phyloP scores from a whole-genome alignment of 805 yeast species.

The Candida qinlingensis region DNA sequence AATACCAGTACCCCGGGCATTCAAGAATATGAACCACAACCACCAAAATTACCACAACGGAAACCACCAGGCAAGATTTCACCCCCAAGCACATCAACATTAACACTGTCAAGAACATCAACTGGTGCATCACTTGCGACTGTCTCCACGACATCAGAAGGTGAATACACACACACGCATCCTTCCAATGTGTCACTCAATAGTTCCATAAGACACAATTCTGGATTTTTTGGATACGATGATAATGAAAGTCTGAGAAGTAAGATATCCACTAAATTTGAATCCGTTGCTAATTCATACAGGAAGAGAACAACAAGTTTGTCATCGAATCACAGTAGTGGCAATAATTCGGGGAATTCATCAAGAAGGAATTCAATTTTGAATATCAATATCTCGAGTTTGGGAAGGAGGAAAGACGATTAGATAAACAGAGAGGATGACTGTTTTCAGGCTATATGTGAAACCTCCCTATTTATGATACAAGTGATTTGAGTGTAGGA shows the following conservation, averaged over 20 bases:
- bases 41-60: conserved; percentile 2
- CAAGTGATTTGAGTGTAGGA: too few species aligned
- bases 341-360: not conserved
- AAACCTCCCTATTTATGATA: too few species aligned
- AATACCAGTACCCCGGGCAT: not conserved
- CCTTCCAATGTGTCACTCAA: not conserved
- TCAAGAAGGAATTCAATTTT: conserved; percentile 15
- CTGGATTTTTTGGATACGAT: not conserved
- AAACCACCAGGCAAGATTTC: conserved; percentile 10
- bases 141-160: conserved; percentile 7
- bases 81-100: conserved; percentile 1
- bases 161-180: not conserved
- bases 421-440: not conserved
- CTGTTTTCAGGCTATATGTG: too few species aligned
- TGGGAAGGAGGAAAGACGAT: conserved; percentile 16
- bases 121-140: conserved; percentile 4
- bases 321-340: not conserved
- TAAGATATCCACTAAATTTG: conserved; percentile 4
- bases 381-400: conserved; percentile 21
- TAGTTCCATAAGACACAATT: not conserved
- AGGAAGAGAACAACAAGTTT: conserved; percentile 1
- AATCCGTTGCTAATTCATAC: conserved; percentile 2
- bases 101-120: conserved; percentile 7
- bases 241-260: conserved; percentile 2
- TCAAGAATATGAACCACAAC: not conserved